These are phyloP conservation scores for Sporobolomyces pararoseus DNA, from an alignment of 768 basidiomycete species.

Conservation along the genomic window DNA sequence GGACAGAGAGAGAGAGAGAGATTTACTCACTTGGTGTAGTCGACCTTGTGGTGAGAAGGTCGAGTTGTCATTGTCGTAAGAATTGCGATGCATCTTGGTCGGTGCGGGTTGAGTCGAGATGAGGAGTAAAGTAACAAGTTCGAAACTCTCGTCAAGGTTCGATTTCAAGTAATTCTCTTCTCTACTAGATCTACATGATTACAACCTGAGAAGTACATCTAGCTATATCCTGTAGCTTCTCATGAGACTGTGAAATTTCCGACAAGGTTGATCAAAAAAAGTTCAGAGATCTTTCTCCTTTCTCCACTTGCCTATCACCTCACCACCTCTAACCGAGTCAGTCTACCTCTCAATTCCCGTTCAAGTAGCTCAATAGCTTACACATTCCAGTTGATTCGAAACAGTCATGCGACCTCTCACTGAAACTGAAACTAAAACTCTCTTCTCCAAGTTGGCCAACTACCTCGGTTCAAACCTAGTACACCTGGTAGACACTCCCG, in stretches of 20 bases:
- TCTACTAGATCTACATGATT: no score
- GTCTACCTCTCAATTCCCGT: not conserved
- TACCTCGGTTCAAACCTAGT: constrained; percentile 97
- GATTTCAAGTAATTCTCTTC: no score
- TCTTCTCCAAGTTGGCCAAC: constrained; percentile 94
- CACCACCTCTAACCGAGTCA: not conserved
- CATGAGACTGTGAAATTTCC: no score
- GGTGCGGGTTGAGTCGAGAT: not conserved
- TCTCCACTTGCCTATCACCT: not conserved
- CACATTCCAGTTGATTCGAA: not conserved
- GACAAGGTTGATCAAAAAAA: no score
- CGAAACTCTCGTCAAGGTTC: no score
- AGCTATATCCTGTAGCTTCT: no score
- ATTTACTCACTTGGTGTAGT: constrained; percentile 58
- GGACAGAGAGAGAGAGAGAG: not conserved
- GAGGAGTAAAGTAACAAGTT: not conserved
- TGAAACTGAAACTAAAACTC: constrained; percentile 91
- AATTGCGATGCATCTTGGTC: constrained; percentile 41
- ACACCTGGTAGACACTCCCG: constrained; percentile 52
- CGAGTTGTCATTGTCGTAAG: constrained; percentile 95
- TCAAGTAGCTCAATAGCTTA: not conserved
- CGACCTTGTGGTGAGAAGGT: constrained; percentile 95
- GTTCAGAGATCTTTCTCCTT: not conserved
- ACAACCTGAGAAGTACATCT: no score
- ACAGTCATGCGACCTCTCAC: constrained; percentile 76